Evolutionary conservation across 371 early-diverging fungal species (phyloP), one percentile per base, ranked within the genome.

Genomic region (Apophysomyces variabilis): DNA sequence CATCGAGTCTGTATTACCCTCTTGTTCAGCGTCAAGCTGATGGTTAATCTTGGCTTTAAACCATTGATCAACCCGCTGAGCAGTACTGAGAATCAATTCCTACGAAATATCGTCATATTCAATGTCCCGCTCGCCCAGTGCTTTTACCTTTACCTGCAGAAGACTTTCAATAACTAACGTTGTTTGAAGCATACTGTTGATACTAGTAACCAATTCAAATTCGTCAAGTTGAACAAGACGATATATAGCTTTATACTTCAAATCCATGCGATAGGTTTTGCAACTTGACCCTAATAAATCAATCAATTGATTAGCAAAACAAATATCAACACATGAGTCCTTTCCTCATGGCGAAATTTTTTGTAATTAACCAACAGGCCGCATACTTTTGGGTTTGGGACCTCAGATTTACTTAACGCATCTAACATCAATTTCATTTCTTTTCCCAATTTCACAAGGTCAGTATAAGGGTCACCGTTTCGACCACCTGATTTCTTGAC

Each of bases 381-480:
- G 43, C 43, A 43, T 43, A 43, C 43, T 43, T 43, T 43, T 43
- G 43, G 43, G 43, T 43, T 43, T 43, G 43, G 43, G 14, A 43
- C 43, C 43, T 43, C 43, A 43, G 43, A 43, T 43, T 43, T 43
- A 43, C 2, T 14, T 4, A 43, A 43, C 14, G 14, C 43, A 43
- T 43, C 43, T 43, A 43, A 43, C 43, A 43, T 14, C 43, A 14
- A 14, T 38, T 58, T 58, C 36, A 18, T 58, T 58, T 37, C 37
- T 37, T 37, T 32, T 26, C 59, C 59, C n/a, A 58, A 37, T 37
- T 58, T 58, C 35, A 16, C 59, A 21, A 58, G 59, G 37, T 58
- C 59, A 35, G 59, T 32, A 38, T 58, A 37, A 21, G 59, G 59
- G 21, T 5, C 59, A 13, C 35, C 35, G 37, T 58, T 58, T 35